Evolutionary conservation across 1,139 yeast species (phyloP).

Genomic region (Yamadazyma sp.): DNA sequence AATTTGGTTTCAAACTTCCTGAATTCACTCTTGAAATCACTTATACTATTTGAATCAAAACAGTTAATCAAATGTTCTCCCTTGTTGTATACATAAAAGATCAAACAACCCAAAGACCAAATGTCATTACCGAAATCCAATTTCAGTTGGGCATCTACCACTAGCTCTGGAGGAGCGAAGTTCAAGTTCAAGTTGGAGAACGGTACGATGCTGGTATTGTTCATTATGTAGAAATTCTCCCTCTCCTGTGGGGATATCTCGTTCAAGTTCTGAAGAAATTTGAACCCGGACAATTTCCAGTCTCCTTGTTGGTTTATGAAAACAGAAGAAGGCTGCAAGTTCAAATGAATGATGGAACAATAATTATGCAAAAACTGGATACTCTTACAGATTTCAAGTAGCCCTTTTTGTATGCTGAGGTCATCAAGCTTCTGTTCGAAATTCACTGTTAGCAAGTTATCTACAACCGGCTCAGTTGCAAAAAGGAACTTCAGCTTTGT

Average conservation of each 20-base stretch:
- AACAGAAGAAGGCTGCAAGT: conserved; percentile 75
- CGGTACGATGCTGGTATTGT: conserved; percentile 75
- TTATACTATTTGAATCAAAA: conserved; percentile 45
- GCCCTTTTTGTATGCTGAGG: conserved; percentile 79
- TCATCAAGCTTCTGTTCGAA: conserved; percentile 53
- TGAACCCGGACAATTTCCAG: conserved; percentile 87
- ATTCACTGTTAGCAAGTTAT: conserved; percentile 53
- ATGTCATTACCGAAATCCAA: conserved; percentile 73
- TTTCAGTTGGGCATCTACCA: conserved; percentile 29
- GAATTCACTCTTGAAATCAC: conserved; percentile 51
- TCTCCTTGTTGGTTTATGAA: conserved; percentile 83
- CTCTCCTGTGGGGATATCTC: conserved; percentile 49
- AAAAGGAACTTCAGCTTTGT: conserved; percentile 75
- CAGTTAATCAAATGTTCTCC: conserved; percentile 50
- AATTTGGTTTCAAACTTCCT: conserved; percentile 39
- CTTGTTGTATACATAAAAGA: conserved; percentile 61
- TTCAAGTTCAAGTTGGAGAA: conserved; percentile 72
- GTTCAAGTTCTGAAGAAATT: conserved; percentile 57
- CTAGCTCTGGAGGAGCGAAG: conserved; percentile 49
- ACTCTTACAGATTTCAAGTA: conserved; percentile 76
- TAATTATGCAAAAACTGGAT: conserved; percentile 78
- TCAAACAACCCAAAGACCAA: conserved; percentile 79
- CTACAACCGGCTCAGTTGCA: conserved; percentile 78
- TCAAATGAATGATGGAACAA: conserved; percentile 74
- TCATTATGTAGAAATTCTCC: conserved; percentile 58